Base-by-base conservation (phyloP, 306 rosid genomes). In the Mimosa bimucronata region DNA sequence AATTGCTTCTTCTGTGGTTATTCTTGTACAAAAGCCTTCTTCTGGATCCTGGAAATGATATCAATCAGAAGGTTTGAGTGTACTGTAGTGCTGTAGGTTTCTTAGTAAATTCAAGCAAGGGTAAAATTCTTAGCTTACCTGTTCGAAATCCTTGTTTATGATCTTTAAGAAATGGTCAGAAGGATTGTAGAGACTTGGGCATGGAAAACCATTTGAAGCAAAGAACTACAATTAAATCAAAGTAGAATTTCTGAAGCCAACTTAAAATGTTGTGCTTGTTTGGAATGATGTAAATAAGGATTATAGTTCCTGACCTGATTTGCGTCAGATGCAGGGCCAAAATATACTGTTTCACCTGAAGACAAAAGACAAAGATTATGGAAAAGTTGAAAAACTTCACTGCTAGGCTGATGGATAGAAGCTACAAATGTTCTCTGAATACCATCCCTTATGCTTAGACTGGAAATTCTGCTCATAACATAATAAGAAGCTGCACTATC, bases 401-500 rank as follows among this genome's bases (percentile, higher is more conserved):
- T 60, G 66, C 66, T 60, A 11, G 66, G 66, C 18, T 60, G 66
- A 60, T 60, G 66, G 66, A 60, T 60, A n/a, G 97, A 91, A n/a
- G 88, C 87, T 55, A 91, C 64, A 16, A 89, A 73, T 19, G 94
- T 91, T 71, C 84, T 88, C 46, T 69, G 45, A 61, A 76, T 76
- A 7, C 73, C 88, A 70, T 79, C 85, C 42, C 48, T 82, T 72
- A 67, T 34, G 19, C 73, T 72, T 6, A 83, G 48, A 72, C 76
- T 50, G 1, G 92, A 84, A 25, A 92, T 88, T 81, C 91, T 84
- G 30, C 87, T 89, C 91, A 92, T 60, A 12, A 60, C 66, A 60
- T 60, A 60, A 26, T 26, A 60, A 18, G 96, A 92, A 18, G 97
- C 96, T 5, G 97, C 97, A 64, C 97, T 90, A 37, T 90, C 97